Base-by-base conservation (phyloP, 179 eudicot genomes). In the Beta macrorhiza region DNA sequence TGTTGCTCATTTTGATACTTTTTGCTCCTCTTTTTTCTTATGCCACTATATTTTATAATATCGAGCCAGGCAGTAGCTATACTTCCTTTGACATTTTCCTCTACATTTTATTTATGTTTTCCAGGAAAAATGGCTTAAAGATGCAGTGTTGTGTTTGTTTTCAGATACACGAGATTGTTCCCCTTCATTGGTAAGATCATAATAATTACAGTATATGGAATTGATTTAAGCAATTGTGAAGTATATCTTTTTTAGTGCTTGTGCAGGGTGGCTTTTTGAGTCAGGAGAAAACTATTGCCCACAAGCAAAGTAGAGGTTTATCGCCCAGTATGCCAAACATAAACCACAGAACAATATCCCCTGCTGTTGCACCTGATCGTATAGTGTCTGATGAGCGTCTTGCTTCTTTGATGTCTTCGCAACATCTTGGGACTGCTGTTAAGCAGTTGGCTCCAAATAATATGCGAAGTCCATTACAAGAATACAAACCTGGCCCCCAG, bases 101-200 rank as follows among this genome's bases (percentile, higher is more conserved):
- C 29, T 70, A n/a, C 52, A 58, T 44, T 68, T 44, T 56, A 44
- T 67, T 42, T 32, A 13, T 59, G 57, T 52, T 67, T 19, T 16
- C 81, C 89, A 97, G 99, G 99, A 97, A 86, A 87, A 84, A 55
- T 97, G 97, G 98, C 87, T 97, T 86, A 92, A 91, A 84, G 93
- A 92, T 78, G 76, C 89, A 74, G 93, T 92, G 76, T 93, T 94
- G 79, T 87, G 85, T 83, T 85, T 90, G 82, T 97, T 97, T 90
- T 83, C 98, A 82, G 99, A 97, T 86, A 97, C 99, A 65, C 86
- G 86, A 83, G 95, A 91, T 84, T 94, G 93, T 86, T 89, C 97
- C 56, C 86, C 95, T 52, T 97, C 95, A 67, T 86, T 94, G 93
- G 99, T 97, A 90, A 83, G 91, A 68, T 74, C 74, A 63, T 67